Conservation (phyloP, 2,329 filamentous ascomycete genomes). For the Pseudophaeomoniella oleicola region DNA sequence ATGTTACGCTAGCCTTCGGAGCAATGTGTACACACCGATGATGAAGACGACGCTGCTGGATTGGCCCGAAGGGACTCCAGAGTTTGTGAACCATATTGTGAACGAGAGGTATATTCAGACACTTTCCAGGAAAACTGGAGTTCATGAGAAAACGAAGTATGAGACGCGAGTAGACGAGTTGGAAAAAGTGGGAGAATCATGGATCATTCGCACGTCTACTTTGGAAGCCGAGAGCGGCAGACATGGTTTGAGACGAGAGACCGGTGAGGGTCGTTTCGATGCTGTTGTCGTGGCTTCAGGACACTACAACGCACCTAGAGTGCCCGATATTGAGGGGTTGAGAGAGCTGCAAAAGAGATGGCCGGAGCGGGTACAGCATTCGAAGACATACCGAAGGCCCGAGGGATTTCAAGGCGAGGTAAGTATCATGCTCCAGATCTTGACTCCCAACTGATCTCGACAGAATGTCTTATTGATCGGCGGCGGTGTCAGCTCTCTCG, state of each 20-base stretch:
- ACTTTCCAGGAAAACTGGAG: constrained; percentile 36
- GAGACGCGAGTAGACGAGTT: constrained; percentile 44
- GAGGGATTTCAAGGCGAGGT: constrained; percentile 34
- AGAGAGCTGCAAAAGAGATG: constrained; percentile 27
- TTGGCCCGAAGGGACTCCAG: constrained; percentile 46
- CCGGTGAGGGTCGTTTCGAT: too few species aligned
- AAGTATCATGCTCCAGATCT: neutral
- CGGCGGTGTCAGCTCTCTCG: constrained; percentile 38
- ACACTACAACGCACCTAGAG: constrained; percentile 35
- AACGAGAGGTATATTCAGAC: constrained; percentile 47
- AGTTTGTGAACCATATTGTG: constrained; percentile 42
- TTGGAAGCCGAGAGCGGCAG: neutral
- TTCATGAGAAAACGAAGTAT: constrained; percentile 36
- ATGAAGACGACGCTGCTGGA: constrained; percentile 32
- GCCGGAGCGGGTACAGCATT: constrained; percentile 32
- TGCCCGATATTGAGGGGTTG: constrained; percentile 34
- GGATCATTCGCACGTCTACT: constrained; percentile 37
- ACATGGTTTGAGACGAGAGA: too few species aligned
- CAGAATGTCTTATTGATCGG: constrained; percentile 39
- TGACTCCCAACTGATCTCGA: neutral
- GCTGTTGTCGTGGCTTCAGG: constrained; percentile 36
- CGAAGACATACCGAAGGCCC: constrained; percentile 34
- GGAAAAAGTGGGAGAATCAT: constrained; percentile 30
- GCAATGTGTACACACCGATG: constrained; percentile 38
- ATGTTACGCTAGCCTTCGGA: constrained; percentile 37